Evolutionary conservation across 805 yeast genomes (phyloP).

Genomic region (Yarrowia sp.): DNA sequence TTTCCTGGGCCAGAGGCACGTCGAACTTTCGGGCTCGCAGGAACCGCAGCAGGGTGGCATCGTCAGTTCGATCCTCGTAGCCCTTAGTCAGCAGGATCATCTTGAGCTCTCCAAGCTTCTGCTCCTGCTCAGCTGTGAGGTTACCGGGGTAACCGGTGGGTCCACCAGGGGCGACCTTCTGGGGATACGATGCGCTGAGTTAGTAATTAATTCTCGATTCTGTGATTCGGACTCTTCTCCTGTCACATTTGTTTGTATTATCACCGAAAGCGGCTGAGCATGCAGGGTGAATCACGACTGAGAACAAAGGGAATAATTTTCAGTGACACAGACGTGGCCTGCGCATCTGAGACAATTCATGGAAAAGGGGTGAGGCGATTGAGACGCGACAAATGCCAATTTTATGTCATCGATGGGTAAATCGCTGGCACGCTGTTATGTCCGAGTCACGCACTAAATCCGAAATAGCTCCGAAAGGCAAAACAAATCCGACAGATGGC

Average conservation of each 20-base stretch:
- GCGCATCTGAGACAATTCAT: neutral
- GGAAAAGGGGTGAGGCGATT: neutral
- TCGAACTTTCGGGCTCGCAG: constrained; percentile 95
- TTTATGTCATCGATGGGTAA: neutral
- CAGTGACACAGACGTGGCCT: neutral
- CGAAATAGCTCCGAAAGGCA: constrained; percentile 8
- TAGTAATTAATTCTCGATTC: neutral
- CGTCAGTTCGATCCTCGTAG: constrained; percentile 76
- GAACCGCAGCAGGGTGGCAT: constrained; percentile 76
- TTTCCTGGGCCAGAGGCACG: constrained; percentile 66
- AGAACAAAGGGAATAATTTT: neutral
- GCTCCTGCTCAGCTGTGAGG: constrained; percentile 64
- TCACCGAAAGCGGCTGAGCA: constrained; percentile 12
- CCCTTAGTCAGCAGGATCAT: constrained; percentile 59
- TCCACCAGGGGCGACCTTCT: constrained; percentile 56
- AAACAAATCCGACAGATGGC: neutral
- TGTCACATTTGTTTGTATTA: neutral
- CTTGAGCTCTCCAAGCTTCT: constrained; percentile 56
- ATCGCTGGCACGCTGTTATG: neutral
- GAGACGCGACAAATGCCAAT: neutral
- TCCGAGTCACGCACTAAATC: neutral
- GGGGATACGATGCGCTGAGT: constrained; percentile 61
- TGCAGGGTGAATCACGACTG: neutral
- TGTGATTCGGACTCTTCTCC: neutral
- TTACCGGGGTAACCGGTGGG: constrained; percentile 81